phyloP scores from a whole-genome alignment of 352 stramenopile genomes.

The Phytopythium sindhum region DNA sequence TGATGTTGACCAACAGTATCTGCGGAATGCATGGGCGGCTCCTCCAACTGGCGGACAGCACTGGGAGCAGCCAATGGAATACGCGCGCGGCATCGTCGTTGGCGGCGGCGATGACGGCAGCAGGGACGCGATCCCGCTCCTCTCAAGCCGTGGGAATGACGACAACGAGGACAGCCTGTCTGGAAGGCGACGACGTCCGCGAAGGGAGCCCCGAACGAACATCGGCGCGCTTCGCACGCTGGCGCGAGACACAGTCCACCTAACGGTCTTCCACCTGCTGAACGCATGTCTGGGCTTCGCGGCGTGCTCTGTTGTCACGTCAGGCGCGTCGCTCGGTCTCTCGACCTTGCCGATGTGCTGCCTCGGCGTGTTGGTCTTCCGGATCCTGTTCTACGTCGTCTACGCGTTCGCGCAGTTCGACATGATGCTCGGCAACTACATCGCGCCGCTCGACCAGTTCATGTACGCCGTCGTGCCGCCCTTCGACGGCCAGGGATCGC shows the following conservation, averaged over 20 bases:
- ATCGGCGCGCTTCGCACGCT: neutral
- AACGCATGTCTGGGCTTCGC: constrained; percentile 55
- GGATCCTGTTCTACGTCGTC: constrained; percentile 50
- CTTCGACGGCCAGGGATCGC: constrained; percentile 10
- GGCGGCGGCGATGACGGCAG: neutral
- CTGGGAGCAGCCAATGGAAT: neutral
- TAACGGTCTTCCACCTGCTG: constrained; percentile 53
- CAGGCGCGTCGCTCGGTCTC: constrained; percentile 33
- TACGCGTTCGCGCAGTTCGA: constrained; percentile 55
- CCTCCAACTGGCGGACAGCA: neutral
- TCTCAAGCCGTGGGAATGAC: neutral
- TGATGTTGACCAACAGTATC: neutral
- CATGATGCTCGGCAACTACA: constrained; percentile 41
- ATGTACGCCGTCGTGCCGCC: constrained; percentile 32
- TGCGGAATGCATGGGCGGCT: neutral
- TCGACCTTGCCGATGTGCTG: constrained; percentile 62
- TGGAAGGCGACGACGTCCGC: neutral
- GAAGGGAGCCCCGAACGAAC: neutral
- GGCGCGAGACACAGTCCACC: constrained; percentile 21
- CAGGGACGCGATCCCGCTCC: neutral
- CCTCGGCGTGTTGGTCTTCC: constrained; percentile 61
- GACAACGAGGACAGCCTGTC: neutral
- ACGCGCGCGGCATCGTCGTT: neutral
- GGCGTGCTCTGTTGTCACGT: constrained; percentile 40
- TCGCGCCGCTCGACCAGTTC: constrained; percentile 27